Evolutionary conservation across 148 eudicot species (phyloP), one percentile per base, ranked within the genome.

Genomic region (Hydrangea macrophylla): DNA sequence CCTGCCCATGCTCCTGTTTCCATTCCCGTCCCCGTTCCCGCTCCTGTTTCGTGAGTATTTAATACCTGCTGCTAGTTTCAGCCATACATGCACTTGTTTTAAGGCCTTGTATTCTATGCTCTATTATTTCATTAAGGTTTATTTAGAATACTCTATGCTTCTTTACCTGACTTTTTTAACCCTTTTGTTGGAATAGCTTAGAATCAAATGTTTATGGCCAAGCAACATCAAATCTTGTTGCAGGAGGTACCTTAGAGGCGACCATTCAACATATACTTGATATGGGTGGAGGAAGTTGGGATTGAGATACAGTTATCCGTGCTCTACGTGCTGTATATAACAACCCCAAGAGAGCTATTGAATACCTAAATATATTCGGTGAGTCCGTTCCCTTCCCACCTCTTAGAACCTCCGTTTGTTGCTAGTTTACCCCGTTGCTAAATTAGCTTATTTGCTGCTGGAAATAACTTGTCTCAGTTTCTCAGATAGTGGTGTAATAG

Each of bases 261-360:
- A 82, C 92, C 11, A 61, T 92, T 45, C 97, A 92, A 63, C 88
- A 86, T 55, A 87, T 92, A 75, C 84, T 92, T 73, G 97, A 92
- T 58, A 92, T 92, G 95, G 97, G 97, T 50, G 97, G 95, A 42
- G 97, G 97, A 65, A 86, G 85, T 68, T 92, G 97, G 97, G 92
- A 88, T 54, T 71, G 96, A 73, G 95, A 92, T 67, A 89, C 88
- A 58, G 92, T 92, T 80, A 73, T 84, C 37, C 90, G 88, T 32
- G 97, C 97, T 25, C 73, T 89, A 55, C 90, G 92, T 60, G 97
- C 97, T 65, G 97, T 95, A 11, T 92, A 55, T 63, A 92, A 92
- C 74, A 92, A 92, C 74, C 97, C 97, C 33, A 95, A 92, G 75
- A 88, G 95, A 79, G 97, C 97, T 64, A 90, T 92, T 62, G 97